Percentiles rank a stretch among this genome's conserved stretches.
Evolutionary conservation across 169 alveolate species (phyloP).

Genomic region (Babesia ovis): DNA sequence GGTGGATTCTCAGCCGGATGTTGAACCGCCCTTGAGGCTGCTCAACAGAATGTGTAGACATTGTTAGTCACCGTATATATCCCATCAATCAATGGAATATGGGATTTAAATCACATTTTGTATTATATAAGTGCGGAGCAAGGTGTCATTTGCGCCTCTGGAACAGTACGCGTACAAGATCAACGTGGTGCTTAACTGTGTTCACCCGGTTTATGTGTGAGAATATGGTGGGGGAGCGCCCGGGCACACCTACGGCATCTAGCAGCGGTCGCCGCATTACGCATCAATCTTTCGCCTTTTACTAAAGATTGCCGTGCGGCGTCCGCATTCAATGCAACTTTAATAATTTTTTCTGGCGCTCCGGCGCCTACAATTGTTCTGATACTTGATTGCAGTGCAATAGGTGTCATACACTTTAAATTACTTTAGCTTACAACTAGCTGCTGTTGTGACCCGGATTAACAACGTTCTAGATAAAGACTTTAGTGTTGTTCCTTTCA

Average conservation of each 20-base stretch:
- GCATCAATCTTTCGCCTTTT: conserved; percentile 97
- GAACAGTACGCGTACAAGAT: neutral
- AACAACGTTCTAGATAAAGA: too few relatives aligned
- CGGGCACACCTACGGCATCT: neutral
- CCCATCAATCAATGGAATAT: too few relatives aligned
- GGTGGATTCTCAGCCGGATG: conserved; percentile 5
- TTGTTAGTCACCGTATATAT: too few relatives aligned
- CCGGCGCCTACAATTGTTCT: conserved; percentile 58
- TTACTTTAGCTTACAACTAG: too few relatives aligned
- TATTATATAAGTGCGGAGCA: too few relatives aligned
- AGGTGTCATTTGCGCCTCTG: neutral
- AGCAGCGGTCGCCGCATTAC: conserved; percentile 75
- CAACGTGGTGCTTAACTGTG: conserved; percentile 4
- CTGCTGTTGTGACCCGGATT: too few relatives aligned
- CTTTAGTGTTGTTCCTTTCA: too few relatives aligned
- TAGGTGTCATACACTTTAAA: too few relatives aligned
- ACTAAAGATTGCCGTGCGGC: conserved; percentile 97
- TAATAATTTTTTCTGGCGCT: conserved; percentile 72
- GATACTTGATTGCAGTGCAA: too few relatives aligned
- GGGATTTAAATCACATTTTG: too few relatives aligned
- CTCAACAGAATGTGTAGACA: conserved; percentile 17
- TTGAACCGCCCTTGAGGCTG: conserved; percentile 11
- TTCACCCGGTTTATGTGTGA: conserved; percentile 49
- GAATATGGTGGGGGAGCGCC: conserved; percentile 1
- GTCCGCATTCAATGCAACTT: conserved; percentile 74